Base-by-base conservation (phyloP, 306 rosid genomes). In the Rosa persica region DNA sequence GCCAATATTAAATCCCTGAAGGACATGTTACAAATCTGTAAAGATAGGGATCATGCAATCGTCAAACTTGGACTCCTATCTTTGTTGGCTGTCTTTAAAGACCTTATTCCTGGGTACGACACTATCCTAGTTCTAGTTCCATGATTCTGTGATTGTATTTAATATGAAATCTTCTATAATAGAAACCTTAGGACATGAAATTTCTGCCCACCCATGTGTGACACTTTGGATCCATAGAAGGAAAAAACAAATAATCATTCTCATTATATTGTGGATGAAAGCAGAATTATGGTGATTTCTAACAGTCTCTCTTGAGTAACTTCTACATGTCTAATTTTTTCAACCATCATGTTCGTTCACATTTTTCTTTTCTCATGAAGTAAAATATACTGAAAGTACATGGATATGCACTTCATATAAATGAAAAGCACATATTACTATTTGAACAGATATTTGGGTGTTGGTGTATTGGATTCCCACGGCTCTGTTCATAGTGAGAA, bases 31-130 rank as follows among this genome's bases (percentile, higher is more conserved):
- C 98, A 89, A 75, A 70, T 95, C 25, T 85, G 89, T 76, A 91
- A 84, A 78, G 97, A 93, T 62, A 85, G 70, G 8, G 89, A 95
- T 83, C 88, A 55, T 73, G 86, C 88, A 77, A 81, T 93, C 42
- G 90, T 88, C 83, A 93, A 90, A 85, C 97, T 95, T 67, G 98
- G 97, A 84, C 93, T 93, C 67, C 91, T 91, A 61, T 95, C 99
- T 68, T 89, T 95, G 78, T 87, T 91, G 81, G 96, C 98, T 76
- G 96, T 91, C 78, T 93, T 93, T 81, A 95, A 89, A 85, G 99
- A 93, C 83, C 89, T 95, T 75, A 83, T 93, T 76, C 99, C 98
- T 54, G 99, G 98, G 99, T 95, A 83, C 43, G 80, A 44, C 68
- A 70, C 54, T 83, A 67, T 51, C 74, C 30, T 67, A 72, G 66